Evolutionary conservation across 352 stramenopile genomes (phyloP).

Genomic region (Phytophthora pinifolia): DNA sequence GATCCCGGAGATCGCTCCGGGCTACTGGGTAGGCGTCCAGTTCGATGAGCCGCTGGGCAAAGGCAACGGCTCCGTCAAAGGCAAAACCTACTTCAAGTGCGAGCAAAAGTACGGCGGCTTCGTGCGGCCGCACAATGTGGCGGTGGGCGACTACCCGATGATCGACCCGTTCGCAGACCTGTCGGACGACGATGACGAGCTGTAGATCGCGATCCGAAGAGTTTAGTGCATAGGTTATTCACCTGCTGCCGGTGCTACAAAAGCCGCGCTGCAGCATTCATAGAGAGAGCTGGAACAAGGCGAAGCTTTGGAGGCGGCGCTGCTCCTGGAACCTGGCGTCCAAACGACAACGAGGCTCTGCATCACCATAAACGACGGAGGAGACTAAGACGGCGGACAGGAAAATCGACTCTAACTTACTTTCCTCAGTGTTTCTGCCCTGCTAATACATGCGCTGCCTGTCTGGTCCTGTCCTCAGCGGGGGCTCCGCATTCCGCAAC

Average conservation of each 20-base stretch:
- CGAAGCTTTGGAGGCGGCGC: too few species aligned
- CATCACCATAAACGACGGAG: slow-evolving; percentile 19
- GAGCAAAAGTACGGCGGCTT: slow-evolving; percentile 93
- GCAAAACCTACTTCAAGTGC: slow-evolving; percentile 93
- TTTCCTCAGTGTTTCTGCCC: slow-evolving; percentile 35
- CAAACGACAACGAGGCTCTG: background rate
- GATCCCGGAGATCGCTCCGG: slow-evolving; percentile 87
- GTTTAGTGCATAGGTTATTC: background rate
- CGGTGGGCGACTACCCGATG: slow-evolving; percentile 92
- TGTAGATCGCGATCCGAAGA: slow-evolving; percentile 31
- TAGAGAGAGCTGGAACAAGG: background rate
- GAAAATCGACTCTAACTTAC: slow-evolving; percentile 56
- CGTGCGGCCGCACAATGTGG: slow-evolving; percentile 93
- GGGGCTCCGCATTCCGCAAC: background rate
- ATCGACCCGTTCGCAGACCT: slow-evolving; percentile 79
- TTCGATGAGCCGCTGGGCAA: slow-evolving; percentile 98
- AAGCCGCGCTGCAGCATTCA: background rate
- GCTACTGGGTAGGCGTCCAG: slow-evolving; percentile 95
- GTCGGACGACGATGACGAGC: slow-evolving; percentile 76
- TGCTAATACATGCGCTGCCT: slow-evolving; percentile 22
- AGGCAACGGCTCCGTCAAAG: slow-evolving; percentile 92
- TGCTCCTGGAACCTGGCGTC: background rate
- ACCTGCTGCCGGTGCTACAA: background rate
- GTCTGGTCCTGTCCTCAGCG: too few species aligned
- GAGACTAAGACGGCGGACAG: slow-evolving; percentile 16